Base-by-base conservation (phyloP, 164 flowering plant genomes). In the Berberis thunbergii region DNA sequence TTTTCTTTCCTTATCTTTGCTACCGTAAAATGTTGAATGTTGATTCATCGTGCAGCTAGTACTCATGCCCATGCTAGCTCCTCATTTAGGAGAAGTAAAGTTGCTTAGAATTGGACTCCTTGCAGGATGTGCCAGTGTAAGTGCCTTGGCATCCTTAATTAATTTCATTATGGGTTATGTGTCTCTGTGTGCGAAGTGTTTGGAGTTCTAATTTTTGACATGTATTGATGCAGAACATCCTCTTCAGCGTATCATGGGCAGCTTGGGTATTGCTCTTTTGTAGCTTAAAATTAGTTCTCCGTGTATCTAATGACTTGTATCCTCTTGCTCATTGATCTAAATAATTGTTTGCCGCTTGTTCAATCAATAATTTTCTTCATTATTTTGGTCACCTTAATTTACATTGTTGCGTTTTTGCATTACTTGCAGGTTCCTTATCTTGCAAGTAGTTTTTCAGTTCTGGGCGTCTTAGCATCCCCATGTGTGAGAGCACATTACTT, bases 221-320 rank as follows among this genome's bases (percentile, higher is more conserved):
- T 57, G 38, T 62, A 63, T 57, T 73, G 40, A 4, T 83, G 84
- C 97, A 93, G 98, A 74, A 75, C 49, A 68, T 85, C 54, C 70
- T 90, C 59, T 74, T 78, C 80, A 86, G 94, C 77, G 57, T 88
- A 49, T 67, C 97, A 4, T 93, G 97, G 98, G 67, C 94, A 26
- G 62, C 61, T 48, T 89, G 97, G 97, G 98, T 92, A 92, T 7
- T 49, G 53, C 66, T 72, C 70, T 59, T 62, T 54, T 38, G 41
- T 43, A 66, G 26, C 26, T 26, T 26, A 26, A 26, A 26, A 26
- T 26, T 26, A 26, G 26, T 26, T 26, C 26, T 26, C 26, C 26
- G 26, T 26, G 26, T 26, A 26, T 26, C 26, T 26, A 26, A 26
- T 26, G 26, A 26, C 26, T 26, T 26, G 26, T 26, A 26, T 26